phyloP scores from a whole-genome alignment of 176 grass and related monocot species.

The Eremochloa ophiuroides region DNA sequence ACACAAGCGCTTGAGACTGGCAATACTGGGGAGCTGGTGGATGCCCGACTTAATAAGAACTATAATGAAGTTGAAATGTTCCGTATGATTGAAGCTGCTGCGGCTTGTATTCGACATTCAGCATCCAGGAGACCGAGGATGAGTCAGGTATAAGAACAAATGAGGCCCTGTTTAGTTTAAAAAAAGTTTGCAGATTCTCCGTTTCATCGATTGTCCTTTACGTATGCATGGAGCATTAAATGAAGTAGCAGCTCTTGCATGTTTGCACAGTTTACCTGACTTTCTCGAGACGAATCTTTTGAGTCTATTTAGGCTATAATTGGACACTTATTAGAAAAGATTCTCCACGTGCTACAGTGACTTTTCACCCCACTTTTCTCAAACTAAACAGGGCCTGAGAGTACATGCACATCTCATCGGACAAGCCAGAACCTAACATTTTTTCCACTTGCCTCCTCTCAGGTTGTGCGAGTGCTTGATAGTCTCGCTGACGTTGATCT shows the following conservation, averaged over 20 bases:
- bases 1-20: constrained; percentile 48
- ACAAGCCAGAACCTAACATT: not conserved
- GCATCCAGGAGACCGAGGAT: constrained; percentile 55
- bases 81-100: constrained; percentile 71
- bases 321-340: no score
- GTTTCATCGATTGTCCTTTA: no score
- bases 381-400: no score
- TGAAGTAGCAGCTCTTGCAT: no score
- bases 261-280: no score
- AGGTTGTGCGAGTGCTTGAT: constrained; percentile 87
- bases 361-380: no score
- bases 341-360: no score
- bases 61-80: constrained; percentile 57
- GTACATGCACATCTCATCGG: not conserved
- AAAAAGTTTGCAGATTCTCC: no score
- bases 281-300: no score
- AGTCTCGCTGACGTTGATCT: constrained; percentile 71
- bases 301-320: no score
- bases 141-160: constrained; percentile 51
- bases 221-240: no score
- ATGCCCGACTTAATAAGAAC: constrained; percentile 46
- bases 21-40: constrained; percentile 42
- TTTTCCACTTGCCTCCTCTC: not conserved
- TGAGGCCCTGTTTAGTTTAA: no score
- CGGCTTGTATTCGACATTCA: constrained; percentile 64